phyloP scores from a whole-genome alignment of 352 stramenopile species.

The Globisporangium radiosum region DNA sequence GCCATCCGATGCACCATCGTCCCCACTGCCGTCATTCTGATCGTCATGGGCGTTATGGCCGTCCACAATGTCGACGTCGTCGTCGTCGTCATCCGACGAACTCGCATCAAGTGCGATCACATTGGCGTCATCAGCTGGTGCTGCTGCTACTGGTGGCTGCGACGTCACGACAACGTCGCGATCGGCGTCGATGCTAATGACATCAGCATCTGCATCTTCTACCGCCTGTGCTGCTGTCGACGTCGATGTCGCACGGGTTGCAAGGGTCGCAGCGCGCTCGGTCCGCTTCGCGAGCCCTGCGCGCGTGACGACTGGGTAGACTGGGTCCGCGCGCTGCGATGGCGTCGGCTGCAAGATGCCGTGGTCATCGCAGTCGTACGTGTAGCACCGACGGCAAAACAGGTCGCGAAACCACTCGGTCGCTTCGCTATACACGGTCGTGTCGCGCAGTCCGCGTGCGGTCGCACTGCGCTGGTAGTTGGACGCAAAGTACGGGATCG shows the following conservation, averaged over 20 bases:
- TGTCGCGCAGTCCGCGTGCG: conserved; percentile 29
- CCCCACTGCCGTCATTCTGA: not conserved
- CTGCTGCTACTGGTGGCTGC: too few relatives aligned
- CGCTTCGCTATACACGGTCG: conserved; percentile 38
- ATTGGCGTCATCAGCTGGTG: not conserved
- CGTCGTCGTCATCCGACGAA: conserved; percentile 13
- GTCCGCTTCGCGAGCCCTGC: conserved; percentile 20
- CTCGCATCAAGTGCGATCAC: conserved; percentile 21
- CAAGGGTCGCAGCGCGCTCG: conserved; percentile 2
- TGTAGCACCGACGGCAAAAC: conserved; percentile 88
- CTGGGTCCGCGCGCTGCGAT: conserved; percentile 34
- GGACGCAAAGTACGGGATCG: conserved; percentile 47
- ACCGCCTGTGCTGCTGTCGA: too few relatives aligned
- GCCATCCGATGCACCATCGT: conserved; percentile 21
- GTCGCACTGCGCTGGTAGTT: conserved; percentile 33
- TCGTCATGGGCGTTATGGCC: not conserved
- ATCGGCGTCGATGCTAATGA: not conserved
- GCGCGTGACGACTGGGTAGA: conserved; percentile 45
- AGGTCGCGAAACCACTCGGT: conserved; percentile 81
- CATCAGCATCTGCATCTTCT: too few relatives aligned
- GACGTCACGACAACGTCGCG: not conserved
- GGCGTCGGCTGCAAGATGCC: conserved; percentile 65
- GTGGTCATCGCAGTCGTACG: conserved; percentile 89
- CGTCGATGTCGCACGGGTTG: not conserved
- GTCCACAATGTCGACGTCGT: not conserved